These are phyloP conservation scores for Trichoderma afroharzianum DNA, from an alignment of 2,329 filamentous ascomycete species.

Conservation along the genomic window DNA sequence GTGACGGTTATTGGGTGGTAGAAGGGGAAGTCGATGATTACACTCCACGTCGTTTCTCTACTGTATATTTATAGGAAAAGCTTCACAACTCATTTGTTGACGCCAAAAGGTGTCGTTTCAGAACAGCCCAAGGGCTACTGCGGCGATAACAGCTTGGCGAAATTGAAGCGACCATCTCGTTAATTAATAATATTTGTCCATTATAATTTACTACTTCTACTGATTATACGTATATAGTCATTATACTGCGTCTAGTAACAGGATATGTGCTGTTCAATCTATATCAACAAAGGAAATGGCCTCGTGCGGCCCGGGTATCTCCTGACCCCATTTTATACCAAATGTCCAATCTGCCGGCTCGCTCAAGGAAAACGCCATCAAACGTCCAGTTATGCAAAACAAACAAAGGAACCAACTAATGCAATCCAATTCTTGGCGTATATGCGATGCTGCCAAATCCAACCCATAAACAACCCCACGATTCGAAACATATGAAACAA, in stretches of 20 bases:
- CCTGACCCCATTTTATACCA: constrained; percentile 7
- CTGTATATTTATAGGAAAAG: background rate
- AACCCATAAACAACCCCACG: background rate
- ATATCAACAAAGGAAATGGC: constrained; percentile 19
- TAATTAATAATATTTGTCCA: background rate
- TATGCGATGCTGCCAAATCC: background rate
- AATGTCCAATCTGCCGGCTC: background rate
- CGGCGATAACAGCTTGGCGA: too few relatives aligned
- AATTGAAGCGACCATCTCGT: background rate
- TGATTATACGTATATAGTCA: constrained; percentile 2
- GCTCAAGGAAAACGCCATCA: constrained; percentile 12
- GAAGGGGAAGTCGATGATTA: background rate
- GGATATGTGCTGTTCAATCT: constrained; percentile 5
- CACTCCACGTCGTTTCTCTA: background rate
- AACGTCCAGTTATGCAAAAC: constrained; percentile 4
- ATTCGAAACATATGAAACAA: background rate
- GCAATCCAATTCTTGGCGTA: background rate
- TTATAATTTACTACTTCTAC: background rate
- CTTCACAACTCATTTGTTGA: too few relatives aligned
- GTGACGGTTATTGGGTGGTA: background rate
- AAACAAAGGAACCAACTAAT: background rate
- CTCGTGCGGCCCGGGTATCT: constrained; percentile 23
- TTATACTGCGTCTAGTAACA: constrained; percentile 11
- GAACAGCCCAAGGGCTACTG: too few relatives aligned
- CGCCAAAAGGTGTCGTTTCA: too few relatives aligned